These are phyloP conservation scores for Penicillium cinerascens DNA, from an alignment of 495 filamentous ascomycete species.

Conservation along the genomic window DNA sequence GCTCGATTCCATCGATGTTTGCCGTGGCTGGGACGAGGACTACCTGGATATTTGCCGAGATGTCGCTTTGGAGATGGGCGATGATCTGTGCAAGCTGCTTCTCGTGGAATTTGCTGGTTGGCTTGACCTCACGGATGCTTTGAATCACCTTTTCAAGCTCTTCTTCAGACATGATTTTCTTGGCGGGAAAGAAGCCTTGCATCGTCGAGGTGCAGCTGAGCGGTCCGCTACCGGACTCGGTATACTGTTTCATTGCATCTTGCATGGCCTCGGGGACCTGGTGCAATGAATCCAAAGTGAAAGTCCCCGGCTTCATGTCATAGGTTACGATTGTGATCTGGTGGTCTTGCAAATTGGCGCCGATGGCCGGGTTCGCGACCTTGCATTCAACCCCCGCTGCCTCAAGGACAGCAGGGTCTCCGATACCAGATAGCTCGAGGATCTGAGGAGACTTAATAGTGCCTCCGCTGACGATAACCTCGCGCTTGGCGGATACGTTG, in stretches of 20 bases:
- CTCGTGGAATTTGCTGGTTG: conserved; percentile 20
- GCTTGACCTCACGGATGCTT: conserved; percentile 18
- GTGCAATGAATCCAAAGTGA: conserved; percentile 32
- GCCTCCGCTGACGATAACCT: conserved; percentile 54
- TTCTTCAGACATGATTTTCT: conserved; percentile 16
- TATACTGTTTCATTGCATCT: conserved; percentile 17
- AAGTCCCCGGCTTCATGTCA: conserved; percentile 32
- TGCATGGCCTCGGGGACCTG: conserved; percentile 26
- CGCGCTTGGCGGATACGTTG: conserved; percentile 44
- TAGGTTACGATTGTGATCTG: conserved; percentile 7
- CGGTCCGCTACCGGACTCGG: conserved; percentile 8
- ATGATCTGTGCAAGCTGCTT: conserved; percentile 25
- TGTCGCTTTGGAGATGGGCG: conserved; percentile 19
- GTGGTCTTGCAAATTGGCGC: conserved; percentile 49
- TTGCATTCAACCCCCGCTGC: conserved; percentile 31
- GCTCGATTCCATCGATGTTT: conserved; percentile 13
- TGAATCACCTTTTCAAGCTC: conserved; percentile 19
- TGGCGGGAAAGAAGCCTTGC: conserved; percentile 26
- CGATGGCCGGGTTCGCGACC: conserved; percentile 39
- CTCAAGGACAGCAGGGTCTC: conserved; percentile 27
- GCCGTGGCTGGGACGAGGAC: conserved; percentile 18
- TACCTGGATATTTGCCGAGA: conserved; percentile 25
- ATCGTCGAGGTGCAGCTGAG: conserved; percentile 13
- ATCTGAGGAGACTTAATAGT: conserved; percentile 51
- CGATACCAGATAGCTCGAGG: conserved; percentile 57